Base-by-base conservation (phyloP, 352 stramenopile genomes). In the Aphanomyces invadans region DNA sequence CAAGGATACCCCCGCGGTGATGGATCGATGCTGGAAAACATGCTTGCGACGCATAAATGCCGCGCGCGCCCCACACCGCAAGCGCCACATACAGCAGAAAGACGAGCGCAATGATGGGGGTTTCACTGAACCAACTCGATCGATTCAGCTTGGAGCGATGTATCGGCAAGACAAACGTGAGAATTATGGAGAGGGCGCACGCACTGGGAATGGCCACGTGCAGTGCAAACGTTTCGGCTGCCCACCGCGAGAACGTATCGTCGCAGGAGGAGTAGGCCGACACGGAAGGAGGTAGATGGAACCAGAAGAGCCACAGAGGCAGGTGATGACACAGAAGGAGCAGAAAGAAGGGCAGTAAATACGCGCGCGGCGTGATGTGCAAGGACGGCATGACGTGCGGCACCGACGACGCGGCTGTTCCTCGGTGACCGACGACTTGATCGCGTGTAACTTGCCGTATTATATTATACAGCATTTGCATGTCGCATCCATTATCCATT, bases 341-440 rank as follows among this genome's bases (percentile, higher is more conserved):
- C 4, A 85, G 25, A 5, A 76, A 28, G 71, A 89, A 88, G 17
- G 79, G 74, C 61, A 72, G 84, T 2, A 91, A 46, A 68, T 89
- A 91, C 48, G 82, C 80, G 66, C 80, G 80, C 59, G 82, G 82
- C 68, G 88, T 91, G 23, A 91, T 29, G 21, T 33, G 51, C 11
- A 60, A 15, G 36, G 7, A 42, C 36, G 7, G 36, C 36, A 15
- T 42, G 7, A 42, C 15, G 36, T 42, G 36, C 7, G 36, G 15
- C 15, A 15, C 15, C 36, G n/a, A n/a, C n/a, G n/a, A n/a, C n/a
- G n/a, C n/a, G n/a, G n/a, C n/a, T n/a, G n/a, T n/a, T n/a, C n/a
- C n/a, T n/a, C n/a, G n/a, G n/a, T n/a, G n/a, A n/a, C n/a, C n/a
- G n/a, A n/a, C n/a, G n/a, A n/a, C n/a, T n/a, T n/a, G n/a, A n/a